These are phyloP conservation scores for Diaporthe helianthi DNA, from an alignment of 2,329 filamentous ascomycete species.

Conservation along the genomic window DNA sequence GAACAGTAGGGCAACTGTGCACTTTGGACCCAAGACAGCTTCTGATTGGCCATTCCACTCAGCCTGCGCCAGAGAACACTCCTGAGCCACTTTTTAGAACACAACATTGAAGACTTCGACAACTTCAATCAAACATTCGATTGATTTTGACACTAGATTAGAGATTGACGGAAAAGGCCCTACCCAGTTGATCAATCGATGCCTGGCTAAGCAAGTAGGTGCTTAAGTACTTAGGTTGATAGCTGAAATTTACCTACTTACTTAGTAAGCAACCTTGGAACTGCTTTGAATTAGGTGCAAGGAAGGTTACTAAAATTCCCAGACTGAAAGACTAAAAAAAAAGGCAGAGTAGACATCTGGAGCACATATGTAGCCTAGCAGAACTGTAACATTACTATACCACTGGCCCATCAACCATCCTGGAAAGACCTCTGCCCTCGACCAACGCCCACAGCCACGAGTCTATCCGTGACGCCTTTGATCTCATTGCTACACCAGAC, in stretches of 20 bases:
- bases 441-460: constrained; percentile 36
- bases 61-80: too few relatives aligned
- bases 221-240: too few relatives aligned
- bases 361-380: neutral
- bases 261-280: too few relatives aligned
- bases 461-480: constrained; percentile 54
- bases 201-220: too few relatives aligned
- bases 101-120: neutral
- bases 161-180: neutral
- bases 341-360: accelerated
- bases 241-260: neutral
- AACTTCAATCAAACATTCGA: too few relatives aligned
- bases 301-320: too few relatives aligned
- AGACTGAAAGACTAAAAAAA: too few relatives aligned
- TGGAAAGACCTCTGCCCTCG: constrained; percentile 35
- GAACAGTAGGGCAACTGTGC: neutral
- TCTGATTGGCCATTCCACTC: neutral
- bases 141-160: too few relatives aligned
- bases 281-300: neutral
- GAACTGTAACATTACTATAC: too few relatives aligned
- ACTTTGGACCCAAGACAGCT: neutral
- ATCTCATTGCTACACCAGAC: constrained; percentile 55
- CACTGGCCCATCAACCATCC: neutral
- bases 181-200: neutral
- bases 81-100: neutral